phyloP scores from a whole-genome alignment of 805 yeast genomes.

The Metschnikowia sp. region DNA sequence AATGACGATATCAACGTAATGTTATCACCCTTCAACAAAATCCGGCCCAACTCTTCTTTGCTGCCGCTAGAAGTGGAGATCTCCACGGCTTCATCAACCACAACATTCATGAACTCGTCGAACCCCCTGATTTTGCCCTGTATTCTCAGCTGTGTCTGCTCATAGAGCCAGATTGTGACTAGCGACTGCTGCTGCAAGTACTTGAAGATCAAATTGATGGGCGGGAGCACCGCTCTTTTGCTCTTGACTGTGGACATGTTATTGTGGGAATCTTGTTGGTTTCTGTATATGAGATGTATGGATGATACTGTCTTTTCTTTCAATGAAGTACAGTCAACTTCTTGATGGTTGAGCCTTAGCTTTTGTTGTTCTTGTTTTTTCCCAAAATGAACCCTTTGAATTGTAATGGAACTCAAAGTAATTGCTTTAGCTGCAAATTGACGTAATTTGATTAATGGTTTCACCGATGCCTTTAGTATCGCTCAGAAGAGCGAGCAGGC shows the following conservation, averaged over 20 bases:
- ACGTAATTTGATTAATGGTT: too few species aligned
- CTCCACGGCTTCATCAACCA: slow-evolving; percentile 61
- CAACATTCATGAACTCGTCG: slow-evolving; percentile 94
- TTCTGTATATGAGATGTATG: too few species aligned
- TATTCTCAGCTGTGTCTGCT: slow-evolving; percentile 72
- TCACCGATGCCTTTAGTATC: too few species aligned
- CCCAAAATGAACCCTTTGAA: too few species aligned
- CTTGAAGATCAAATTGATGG: slow-evolving; percentile 86
- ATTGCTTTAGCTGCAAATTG: too few species aligned
- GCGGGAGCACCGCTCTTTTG: slow-evolving; percentile 63
- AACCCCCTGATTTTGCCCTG: slow-evolving; percentile 88
- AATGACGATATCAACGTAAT: slow-evolving; percentile 64
- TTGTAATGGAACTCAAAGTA: too few species aligned
- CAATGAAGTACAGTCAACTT: too few species aligned
- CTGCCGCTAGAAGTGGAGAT: slow-evolving; percentile 49
- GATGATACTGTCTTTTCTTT: too few species aligned
- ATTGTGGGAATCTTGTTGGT: neutral
- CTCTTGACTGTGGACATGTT: slow-evolving; percentile 18
- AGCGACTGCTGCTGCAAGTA: slow-evolving; percentile 75
- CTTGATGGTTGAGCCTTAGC: too few species aligned
- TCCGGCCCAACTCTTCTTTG: slow-evolving; percentile 60
- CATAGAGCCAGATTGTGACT: slow-evolving; percentile 87
- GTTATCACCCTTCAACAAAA: slow-evolving; percentile 90
- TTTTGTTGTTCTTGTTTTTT: too few species aligned
- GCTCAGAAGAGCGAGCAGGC: too few species aligned